Base-by-base conservation (phyloP, 306 rosid species). In the Carpinus fangiana region DNA sequence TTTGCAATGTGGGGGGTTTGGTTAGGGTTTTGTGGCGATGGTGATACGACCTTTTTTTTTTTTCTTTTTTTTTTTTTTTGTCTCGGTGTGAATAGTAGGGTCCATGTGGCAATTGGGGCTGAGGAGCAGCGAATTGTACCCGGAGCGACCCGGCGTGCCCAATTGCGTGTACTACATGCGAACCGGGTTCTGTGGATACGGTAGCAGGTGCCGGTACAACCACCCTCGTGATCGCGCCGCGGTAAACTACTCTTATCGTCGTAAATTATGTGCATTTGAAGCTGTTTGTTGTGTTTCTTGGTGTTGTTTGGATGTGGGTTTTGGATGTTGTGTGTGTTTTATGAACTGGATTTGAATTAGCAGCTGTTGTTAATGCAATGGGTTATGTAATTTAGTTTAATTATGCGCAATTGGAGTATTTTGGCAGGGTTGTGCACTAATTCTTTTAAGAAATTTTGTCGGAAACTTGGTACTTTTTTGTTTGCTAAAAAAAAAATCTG, bases 221-320 rank as follows among this genome's bases (percentile, higher is more conserved):
- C 98, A 93, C 55, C 98, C 97, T 36, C 98, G 85, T 73, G 97
- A 93, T 82, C 97, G 98, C 45, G 92, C 85, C 21, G 95, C 97
- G 89, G 98, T 93, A 88, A 82, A 17, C 28, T 14, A 17, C 11
- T 75, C 83, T 59, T 67, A 2, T 78, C 36, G 1, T 57, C 67
- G 78, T 76, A 0, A 71, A 23, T 59, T 78, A 41, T 71, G 55
- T 75, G 82, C 83, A 55, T 87, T 85, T 70, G 56, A 74, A 51
- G 60, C 50, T 2, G 8, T 71, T 78, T 79, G 11, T 70, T 71
- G 74, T 51, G 82, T 74, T 45, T 76, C 47, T 47, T 70, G 8
- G 3, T 28, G 34, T 53, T 73, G 71, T 54, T 26, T 62, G 10
- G 41, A 66, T 78, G 48, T 47, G 55, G 36, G 21, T 51, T 76